These are phyloP conservation scores for Mucor lusitanicus DNA, from an alignment of 371 early-diverging fungal species.

Conservation along the genomic window DNA sequence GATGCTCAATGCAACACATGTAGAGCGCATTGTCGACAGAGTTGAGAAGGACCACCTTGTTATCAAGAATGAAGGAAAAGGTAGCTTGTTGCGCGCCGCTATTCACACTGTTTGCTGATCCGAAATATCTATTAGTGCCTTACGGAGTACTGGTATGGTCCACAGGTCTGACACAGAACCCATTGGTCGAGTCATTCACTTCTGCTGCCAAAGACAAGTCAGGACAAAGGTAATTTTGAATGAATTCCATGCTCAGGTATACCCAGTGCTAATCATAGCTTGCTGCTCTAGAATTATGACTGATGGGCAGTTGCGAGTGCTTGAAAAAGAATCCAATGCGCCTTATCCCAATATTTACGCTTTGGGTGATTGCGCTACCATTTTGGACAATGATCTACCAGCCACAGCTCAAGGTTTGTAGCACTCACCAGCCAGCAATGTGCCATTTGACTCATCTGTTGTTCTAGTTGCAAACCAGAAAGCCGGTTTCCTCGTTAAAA, in stretches of 20 bases:
- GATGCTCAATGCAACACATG: constrained; percentile 12
- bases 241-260: neutral
- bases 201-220: constrained; percentile 40
- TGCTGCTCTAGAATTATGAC: constrained; percentile 52
- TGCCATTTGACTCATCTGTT: neutral
- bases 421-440: neutral
- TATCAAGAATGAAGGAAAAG: constrained; percentile 51
- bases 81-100: constrained; percentile 13
- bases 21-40: constrained; percentile 44
- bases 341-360: constrained; percentile 62
- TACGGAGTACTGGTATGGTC: constrained; percentile 73
- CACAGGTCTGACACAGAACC: constrained; percentile 72
- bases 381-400: constrained; percentile 62
- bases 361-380: constrained; percentile 81
- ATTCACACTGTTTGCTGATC: neutral
- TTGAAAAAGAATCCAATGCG: constrained; percentile 44
- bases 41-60: constrained; percentile 50
- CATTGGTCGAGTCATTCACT: constrained; percentile 54
- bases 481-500: constrained; percentile 62
- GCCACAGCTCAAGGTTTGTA: constrained; percentile 70
- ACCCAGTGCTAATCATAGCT: neutral
- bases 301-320: constrained; percentile 65
- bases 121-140: constrained; percentile 31
- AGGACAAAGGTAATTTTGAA: constrained; percentile 22
- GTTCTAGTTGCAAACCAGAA: constrained; percentile 73